Evolutionary conservation across 2,329 filamentous ascomycete species (phyloP), one percentile per base, ranked within the genome.

Genomic region (Arthrobotrys conoides): DNA sequence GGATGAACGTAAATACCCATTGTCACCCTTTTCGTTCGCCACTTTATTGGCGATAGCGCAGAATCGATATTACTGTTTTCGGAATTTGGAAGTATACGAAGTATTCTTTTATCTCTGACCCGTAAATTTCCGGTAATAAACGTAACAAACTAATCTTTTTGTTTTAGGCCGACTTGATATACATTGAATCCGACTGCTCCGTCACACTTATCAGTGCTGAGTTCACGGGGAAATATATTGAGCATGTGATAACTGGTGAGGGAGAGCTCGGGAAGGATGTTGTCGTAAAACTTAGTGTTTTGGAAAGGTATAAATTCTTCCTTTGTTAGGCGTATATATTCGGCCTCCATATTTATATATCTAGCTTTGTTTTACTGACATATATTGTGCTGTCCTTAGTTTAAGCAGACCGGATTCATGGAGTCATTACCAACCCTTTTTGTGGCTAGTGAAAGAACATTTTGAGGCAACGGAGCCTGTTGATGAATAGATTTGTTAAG

Each of bases 21-120:
- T 66, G 8, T 66, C 63, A n/a, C 63, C 63, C 0, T 66, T 49
- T 51, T n/a, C 63, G 6, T 66, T 66, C n/a, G 63, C 63, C 9
- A 27, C 63, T 36, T 38, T 66, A 12, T 18, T 66, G 1, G 44
- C 63, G n/a, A 27, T 66, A 14, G 63, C 63, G n/a, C 63, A 66
- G 33, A 51, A 51, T 66, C 63, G 46, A 41, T 53, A 53, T 27
- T 16, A 16, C 10, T 6, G 46, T 9, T 53, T 12, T 24, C 30
- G 48, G 14, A 14, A 5, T 16, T 38, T 51, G 1, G 44, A 66
- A 2, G 4, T 18, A n/a, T 66, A 66, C n/a, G 30, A 66, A 27
- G 63, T 66, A 24, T 38, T 10, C 10, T 16, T 53, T 12, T 14
- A 16, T 41, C 33, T 9, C 8, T 36, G 33, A 14, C 9, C 16